Conservation (phyloP, 1,284 basidiomycete genomes). For the Boletus sp. region DNA sequence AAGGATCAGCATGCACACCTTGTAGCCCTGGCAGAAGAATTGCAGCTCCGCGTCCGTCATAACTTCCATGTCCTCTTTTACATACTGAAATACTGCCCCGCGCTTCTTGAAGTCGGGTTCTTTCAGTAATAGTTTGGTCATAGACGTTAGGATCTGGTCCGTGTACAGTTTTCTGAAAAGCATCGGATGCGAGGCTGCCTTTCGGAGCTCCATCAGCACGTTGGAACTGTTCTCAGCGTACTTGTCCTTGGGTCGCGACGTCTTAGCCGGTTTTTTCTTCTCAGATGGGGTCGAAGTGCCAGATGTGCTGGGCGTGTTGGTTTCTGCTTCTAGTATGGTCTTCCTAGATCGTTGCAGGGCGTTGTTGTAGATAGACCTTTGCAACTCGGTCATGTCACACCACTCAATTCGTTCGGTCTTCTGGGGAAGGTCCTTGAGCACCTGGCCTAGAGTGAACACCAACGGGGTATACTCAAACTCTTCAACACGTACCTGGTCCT, state of each 20-base stretch:
- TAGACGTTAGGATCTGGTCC: conserved; percentile 67
- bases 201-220: conserved; percentile 93
- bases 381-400: conserved; percentile 88
- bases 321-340: conserved; percentile 62
- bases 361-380: conserved; percentile 83
- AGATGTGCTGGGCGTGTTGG: conserved; percentile 32
- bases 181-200: conserved; percentile 95
- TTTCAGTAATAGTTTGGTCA: conserved; percentile 83
- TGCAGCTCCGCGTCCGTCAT: conserved; percentile 96
- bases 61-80: conserved; percentile 89
- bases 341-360: conserved; percentile 82
- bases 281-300: conserved; percentile 35
- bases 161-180: conserved; percentile 86
- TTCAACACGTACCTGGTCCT: conserved; percentile 66
- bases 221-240: conserved; percentile 80
- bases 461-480: background rate
- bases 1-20: conserved; percentile 44
- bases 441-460: conserved; percentile 44
- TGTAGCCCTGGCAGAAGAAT: conserved; percentile 75
- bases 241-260: conserved; percentile 52
- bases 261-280: conserved; percentile 47
- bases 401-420: conserved; percentile 92
- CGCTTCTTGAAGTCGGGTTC: conserved; percentile 85
- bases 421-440: conserved; percentile 87
- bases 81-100: conserved; percentile 73